Conservation (phyloP, 371 early-diverging fungal genomes). For the Mortierella sp. region DNA sequence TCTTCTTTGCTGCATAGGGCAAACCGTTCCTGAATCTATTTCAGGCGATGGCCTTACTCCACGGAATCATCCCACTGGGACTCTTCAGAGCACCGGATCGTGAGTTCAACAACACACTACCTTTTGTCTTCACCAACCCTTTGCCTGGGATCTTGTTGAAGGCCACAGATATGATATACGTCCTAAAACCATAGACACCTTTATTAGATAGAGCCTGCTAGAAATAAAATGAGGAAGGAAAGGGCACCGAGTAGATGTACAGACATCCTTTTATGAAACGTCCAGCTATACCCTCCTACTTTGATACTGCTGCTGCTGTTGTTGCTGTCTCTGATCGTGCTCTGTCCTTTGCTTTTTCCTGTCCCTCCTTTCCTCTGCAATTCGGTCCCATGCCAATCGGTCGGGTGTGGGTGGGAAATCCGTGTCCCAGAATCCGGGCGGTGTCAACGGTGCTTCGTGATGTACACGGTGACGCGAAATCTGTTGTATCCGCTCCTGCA, state of each 20-base stretch:
- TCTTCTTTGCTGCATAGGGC: conserved; percentile 19
- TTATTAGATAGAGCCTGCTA: neutral
- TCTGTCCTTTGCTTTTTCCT: conserved; percentile 19
- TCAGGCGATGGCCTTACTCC: conserved; percentile 53
- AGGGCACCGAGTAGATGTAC: too few relatives aligned
- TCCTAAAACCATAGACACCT: conserved; percentile 30
- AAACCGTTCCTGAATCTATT: conserved; percentile 56
- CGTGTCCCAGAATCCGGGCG: conserved; percentile 48
- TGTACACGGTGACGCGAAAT: conserved; percentile 52
- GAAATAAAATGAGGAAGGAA: too few relatives aligned
- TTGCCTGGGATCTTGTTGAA: conserved; percentile 65
- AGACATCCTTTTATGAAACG: too few relatives aligned
- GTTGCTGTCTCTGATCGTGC: conserved; percentile 1
- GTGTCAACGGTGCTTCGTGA: conserved; percentile 31
- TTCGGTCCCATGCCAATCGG: conserved; percentile 36
- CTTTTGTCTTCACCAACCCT: conserved; percentile 66
- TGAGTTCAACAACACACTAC: conserved; percentile 57
- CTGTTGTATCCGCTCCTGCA: conserved; percentile 42
- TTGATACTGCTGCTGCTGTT: conserved; percentile 6
- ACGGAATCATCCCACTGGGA: conserved; percentile 58
- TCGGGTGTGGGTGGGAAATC: conserved; percentile 45
- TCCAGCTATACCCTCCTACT: neutral
- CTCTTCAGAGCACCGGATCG: conserved; percentile 58
- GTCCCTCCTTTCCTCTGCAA: conserved; percentile 37
- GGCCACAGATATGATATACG: conserved; percentile 61